A percentile compares a stretch with the other conserved stretches of the same genome.
phyloP scores from a whole-genome alignment of 495 filamentous ascomycete species.

The Daldinia vernicosa region DNA sequence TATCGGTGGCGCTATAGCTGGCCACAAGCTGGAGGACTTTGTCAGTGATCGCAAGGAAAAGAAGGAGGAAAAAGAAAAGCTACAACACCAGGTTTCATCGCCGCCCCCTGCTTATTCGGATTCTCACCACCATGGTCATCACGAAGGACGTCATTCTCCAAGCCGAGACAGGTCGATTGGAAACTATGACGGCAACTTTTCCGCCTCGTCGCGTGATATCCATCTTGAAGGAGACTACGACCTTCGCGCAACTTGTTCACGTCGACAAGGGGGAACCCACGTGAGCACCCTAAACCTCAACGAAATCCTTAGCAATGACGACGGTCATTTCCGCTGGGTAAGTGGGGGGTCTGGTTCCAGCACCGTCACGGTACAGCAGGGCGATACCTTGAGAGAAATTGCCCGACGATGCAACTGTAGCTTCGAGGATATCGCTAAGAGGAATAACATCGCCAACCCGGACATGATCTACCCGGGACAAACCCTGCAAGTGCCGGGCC shows the following conservation, averaged over 20 bases:
- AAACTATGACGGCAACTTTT: constrained; percentile 46
- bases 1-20: constrained; percentile 49
- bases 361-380: constrained; percentile 45
- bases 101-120: constrained; percentile 5
- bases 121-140: constrained; percentile 5
- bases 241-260: constrained; percentile 46
- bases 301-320: constrained; percentile 45
- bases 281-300: constrained; percentile 48
- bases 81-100: constrained; percentile 28
- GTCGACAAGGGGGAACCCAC: constrained; percentile 43
- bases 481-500: constrained; percentile 49
- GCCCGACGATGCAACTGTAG: constrained; percentile 32
- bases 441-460: constrained; percentile 47
- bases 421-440: constrained; percentile 46
- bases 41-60: constrained; percentile 51
- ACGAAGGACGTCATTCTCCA: constrained; percentile 5
- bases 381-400: constrained; percentile 50
- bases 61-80: constrained; percentile 48
- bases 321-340: constrained; percentile 48
- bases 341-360: constrained; percentile 14
- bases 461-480: constrained; percentile 53
- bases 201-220: constrained; percentile 45
- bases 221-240: constrained; percentile 49
- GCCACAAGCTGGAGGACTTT: constrained; percentile 51
- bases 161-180: constrained; percentile 21